phyloP scores from a whole-genome alignment of 202 grass and related monocot species.

The Panicum virgatum region DNA sequence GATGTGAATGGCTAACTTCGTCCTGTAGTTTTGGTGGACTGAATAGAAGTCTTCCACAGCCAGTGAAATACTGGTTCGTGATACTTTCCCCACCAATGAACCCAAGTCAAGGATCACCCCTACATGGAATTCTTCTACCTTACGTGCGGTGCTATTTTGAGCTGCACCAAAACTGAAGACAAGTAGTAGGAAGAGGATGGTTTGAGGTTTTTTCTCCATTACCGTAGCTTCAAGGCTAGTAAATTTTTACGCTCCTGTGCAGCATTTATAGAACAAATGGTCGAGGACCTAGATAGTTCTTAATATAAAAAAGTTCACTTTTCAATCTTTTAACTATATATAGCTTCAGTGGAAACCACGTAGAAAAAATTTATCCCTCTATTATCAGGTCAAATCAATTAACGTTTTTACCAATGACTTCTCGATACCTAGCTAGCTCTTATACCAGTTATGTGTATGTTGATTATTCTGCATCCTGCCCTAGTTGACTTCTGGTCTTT shows the following conservation, averaged over 20 bases:
- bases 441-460: too few relatives aligned
- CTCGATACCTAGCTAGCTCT: too few relatives aligned
- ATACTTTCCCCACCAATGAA: conserved; percentile 22
- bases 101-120: conserved; percentile 28
- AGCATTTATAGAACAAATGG: background rate
- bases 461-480: background rate
- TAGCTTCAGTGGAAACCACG: background rate
- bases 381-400: background rate
- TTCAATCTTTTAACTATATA: background rate
- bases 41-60: conserved; percentile 18
- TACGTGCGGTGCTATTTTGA: background rate
- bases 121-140: conserved; percentile 12
- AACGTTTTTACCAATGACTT: background rate
- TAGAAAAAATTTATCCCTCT: background rate
- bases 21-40: background rate
- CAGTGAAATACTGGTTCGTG: conserved; percentile 19
- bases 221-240: background rate
- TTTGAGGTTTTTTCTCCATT: conserved; percentile 17
- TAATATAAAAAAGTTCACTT: background rate
- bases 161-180: background rate
- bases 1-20: conserved; percentile 22
- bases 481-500: background rate
- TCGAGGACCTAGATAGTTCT: background rate
- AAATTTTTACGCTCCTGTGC: background rate
- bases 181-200: background rate